phyloP scores from a whole-genome alignment of 257 asterid species.

The Capsicum rhomboideum region DNA sequence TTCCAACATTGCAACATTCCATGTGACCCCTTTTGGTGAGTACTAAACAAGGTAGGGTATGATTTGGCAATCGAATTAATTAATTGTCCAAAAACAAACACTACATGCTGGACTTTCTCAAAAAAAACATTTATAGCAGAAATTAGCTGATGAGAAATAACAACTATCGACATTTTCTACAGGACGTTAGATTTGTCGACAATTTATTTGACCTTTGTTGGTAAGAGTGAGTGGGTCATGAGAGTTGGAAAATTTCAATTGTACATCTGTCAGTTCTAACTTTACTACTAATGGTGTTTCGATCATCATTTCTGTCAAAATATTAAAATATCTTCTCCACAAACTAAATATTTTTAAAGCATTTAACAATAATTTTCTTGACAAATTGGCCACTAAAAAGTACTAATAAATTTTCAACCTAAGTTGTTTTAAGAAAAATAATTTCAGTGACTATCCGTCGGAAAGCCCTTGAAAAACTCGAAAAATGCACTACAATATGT shows the following conservation, averaged over 20 bases:
- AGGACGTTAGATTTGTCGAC: background rate
- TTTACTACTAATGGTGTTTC: background rate
- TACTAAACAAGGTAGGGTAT: background rate
- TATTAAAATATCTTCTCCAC: too few relatives aligned
- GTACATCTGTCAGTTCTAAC: background rate
- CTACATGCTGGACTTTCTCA: background rate
- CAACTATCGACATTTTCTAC: background rate
- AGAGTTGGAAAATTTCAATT: background rate
- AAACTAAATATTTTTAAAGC: too few relatives aligned
- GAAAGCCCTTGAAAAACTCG: background rate
- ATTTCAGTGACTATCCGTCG: background rate
- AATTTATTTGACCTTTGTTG: background rate
- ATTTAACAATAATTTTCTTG: too few relatives aligned
- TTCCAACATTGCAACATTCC: constrained; percentile 16
- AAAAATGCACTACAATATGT: background rate
- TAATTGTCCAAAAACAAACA: background rate
- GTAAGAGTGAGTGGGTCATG: background rate
- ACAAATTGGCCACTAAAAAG: too few relatives aligned
- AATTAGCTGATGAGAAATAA: background rate
- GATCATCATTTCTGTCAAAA: background rate
- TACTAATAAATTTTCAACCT: too few relatives aligned
- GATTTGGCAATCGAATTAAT: background rate
- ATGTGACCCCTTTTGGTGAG: background rate
- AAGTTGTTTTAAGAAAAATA: too few relatives aligned
- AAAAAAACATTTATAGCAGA: background rate